Evolutionary conservation across 2,329 filamentous ascomycete genomes (phyloP).

Genomic region (Penicillium brasilianum): DNA sequence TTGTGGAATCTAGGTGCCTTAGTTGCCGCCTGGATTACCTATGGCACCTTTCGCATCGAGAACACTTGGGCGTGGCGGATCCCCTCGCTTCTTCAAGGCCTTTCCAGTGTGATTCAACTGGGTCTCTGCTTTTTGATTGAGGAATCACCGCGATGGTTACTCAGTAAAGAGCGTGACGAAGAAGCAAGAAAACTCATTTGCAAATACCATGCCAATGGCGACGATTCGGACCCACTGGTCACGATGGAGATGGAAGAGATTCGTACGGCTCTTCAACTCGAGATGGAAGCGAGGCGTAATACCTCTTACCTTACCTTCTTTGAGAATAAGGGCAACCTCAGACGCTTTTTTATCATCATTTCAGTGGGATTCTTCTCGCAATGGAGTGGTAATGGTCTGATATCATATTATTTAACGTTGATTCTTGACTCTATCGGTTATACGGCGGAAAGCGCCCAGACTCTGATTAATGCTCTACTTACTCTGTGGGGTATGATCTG

Average conservation of each 20-base stretch:
- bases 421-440: conserved; percentile 60
- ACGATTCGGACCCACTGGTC: conserved; percentile 58
- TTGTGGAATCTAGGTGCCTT: conserved; percentile 29
- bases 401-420: conserved; percentile 62
- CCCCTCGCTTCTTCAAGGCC: conserved; percentile 49
- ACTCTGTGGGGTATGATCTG: conserved; percentile 61
- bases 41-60: conserved; percentile 36
- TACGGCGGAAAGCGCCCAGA: conserved; percentile 51
- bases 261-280: conserved; percentile 28
- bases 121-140: conserved; percentile 3
- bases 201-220: conserved; percentile 68
- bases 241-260: conserved; percentile 51
- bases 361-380: conserved; percentile 23
- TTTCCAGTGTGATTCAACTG: neutral
- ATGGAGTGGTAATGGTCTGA: conserved; percentile 36
- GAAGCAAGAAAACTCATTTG: conserved; percentile 66
- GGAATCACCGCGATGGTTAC: conserved; percentile 16
- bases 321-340: neutral
- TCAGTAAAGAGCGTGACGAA: conserved; percentile 49
- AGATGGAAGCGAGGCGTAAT: conserved; percentile 19
- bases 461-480: conserved; percentile 61
- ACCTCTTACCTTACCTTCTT: conserved; percentile 14
- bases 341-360: conserved; percentile 1
- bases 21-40: conserved; percentile 37
- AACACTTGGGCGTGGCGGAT: conserved; percentile 52